These are phyloP conservation scores for Lasiodiplodia theobromae DNA, from an alignment of 2,329 filamentous ascomycete species.

Conservation along the genomic window DNA sequence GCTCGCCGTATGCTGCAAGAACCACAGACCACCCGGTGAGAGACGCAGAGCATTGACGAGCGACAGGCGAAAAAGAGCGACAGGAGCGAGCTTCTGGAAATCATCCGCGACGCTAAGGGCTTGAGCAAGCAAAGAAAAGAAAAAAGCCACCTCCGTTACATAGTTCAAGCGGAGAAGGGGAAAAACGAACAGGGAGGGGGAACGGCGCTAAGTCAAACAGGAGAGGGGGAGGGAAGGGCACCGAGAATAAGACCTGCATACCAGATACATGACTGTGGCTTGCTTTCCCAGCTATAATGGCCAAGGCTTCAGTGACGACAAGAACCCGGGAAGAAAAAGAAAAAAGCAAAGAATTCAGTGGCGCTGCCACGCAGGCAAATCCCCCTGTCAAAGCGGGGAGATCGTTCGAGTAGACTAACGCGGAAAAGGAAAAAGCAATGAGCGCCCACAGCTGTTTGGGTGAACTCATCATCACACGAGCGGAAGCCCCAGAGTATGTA, in stretches of 20 bases:
- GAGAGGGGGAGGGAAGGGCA: background rate
- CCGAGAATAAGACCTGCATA: constrained; percentile 20
- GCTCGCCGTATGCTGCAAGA: no score
- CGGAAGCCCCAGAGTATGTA: background rate
- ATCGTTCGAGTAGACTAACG: background rate
- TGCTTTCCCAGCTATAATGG: no score
- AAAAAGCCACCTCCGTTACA: no score
- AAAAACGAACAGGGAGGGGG: constrained; percentile 1
- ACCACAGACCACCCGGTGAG: no score
- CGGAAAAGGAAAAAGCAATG: background rate
- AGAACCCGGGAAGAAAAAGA: background rate
- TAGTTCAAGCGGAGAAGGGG: background rate
- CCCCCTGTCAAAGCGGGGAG: background rate
- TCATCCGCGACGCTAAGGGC: no score
- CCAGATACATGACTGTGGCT: background rate
- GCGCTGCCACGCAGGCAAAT: background rate
- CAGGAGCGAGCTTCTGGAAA: no score
- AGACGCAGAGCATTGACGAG: no score
- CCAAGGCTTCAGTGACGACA: no score
- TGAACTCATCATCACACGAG: constrained; percentile 14
- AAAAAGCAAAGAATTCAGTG: background rate
- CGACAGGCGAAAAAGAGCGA: background rate
- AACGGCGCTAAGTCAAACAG: background rate
- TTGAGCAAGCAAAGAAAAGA: background rate
- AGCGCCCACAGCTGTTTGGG: background rate